Evolutionary conservation across 139 green algal species (phyloP), one percentile per base, ranked within the genome.

Genomic region (Edaphochlamys debaryana): DNA sequence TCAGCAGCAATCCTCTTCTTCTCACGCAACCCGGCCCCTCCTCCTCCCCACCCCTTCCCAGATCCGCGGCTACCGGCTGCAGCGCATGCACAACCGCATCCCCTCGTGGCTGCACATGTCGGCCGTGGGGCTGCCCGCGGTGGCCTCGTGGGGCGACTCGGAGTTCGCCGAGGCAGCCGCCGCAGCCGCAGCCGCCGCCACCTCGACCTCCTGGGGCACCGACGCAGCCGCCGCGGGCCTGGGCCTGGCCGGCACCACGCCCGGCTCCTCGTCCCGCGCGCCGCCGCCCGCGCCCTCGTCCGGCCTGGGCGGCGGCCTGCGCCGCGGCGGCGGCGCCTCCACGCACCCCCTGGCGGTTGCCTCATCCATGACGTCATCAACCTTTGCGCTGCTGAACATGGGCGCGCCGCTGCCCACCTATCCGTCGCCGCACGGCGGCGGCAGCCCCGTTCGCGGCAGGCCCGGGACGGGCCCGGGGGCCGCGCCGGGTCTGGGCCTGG

Each of bases 51-150:
- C 19, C 60, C 41, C 48, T 22, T 3, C 56, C 41, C 45, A 83
- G 83, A 54, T 72, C 20, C 68, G 78, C 40, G 84, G 84, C 60
- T 64, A 82, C 54, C 66, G 69, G 8, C 67, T 85, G 54, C 29
- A 64, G 30, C 54, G 58, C 72, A 85, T 87, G 67, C 62, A 69
- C 69, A 80, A 62, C 79, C 66, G 64, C 67, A 73, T 90, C 40
- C 86, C 86, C 40, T 88, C 81, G 0, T 90, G 82, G 82, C 81
- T 90, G 52, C 82, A 88, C 86, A 86, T 90, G 81, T 77, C 77
- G 37, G 60, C 70, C 8, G 41, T 85, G 32, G 63, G 74, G 37
- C 69, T 89, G 70, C 79, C 85, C 50, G 70, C 68, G 17, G 71
- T 89, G 23, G 67, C 68, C 34, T 86, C 80, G 7, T 90, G 86